Base-by-base conservation (phyloP, 2,329 filamentous ascomycete species). In the Clonostachys chloroleuca region DNA sequence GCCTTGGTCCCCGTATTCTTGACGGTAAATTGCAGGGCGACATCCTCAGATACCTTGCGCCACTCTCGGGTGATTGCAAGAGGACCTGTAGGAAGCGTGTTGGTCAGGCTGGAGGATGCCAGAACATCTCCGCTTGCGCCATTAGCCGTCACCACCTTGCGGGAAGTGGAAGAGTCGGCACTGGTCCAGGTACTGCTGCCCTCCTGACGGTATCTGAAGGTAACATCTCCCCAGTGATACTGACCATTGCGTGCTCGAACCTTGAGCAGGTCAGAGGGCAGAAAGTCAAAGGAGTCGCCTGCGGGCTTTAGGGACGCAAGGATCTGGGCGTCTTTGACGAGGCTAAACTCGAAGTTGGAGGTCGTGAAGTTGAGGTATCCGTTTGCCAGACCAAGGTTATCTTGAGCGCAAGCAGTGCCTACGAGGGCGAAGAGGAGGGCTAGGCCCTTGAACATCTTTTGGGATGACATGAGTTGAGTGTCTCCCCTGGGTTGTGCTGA, bases 161-260 rank as follows among this genome's bases (percentile, higher is more conserved):
- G 67, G 12, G 62, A 54, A 2, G 61, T 53, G 1, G 77, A 68
- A 5, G 77, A 75, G 52, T 80, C 69, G 12, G 67, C 68, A 12
- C 64, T 60, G 3, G 62, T 68, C 79, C 80, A 83, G 4, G 53
- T 44, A 1, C 51, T 58, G 12, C 49, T 46, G 6, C 64, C 66
- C 2, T 57, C 58, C 3, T 61, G 52, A n/a, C 77, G 75, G 55
- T 79, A 83, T 12, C 77, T 72, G 41, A 77, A 68, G 0, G 76
- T 81, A 37, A 83, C 63, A 42, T 83, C 80, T 5, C 80, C 80
- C 54, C 75, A 74, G 56, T 83, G 80, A 50, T 83, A 81, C 50
- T 80, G 73, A 4, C 73, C 72, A 49, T 80, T 72, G 12, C 66
- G 65, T 12, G 74, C 69, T 8, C 79, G 68, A 14, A 63, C 60